A percentile compares a stretch with the other conserved stretches of the same genome.
These are phyloP conservation scores for Colletotrichum euphorbiae DNA, from an alignment of 2,329 filamentous ascomycete species.

Conservation along the genomic window DNA sequence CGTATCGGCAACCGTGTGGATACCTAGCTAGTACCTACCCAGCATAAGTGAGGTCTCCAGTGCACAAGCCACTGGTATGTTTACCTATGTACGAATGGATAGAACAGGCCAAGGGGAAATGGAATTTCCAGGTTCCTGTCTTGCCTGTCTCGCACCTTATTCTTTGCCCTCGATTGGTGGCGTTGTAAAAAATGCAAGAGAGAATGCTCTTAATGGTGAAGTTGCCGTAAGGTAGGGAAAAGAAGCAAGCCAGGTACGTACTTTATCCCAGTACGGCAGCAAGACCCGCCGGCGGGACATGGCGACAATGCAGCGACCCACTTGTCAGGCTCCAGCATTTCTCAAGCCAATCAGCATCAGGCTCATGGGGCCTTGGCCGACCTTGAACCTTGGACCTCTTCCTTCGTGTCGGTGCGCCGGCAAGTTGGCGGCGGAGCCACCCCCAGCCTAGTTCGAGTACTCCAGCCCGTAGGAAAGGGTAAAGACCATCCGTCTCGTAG, in stretches of 20 bases:
- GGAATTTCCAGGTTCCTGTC: background rate
- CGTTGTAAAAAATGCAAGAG: background rate
- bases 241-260: background rate
- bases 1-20: too few species aligned
- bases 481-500: constrained; percentile 32
- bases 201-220: background rate
- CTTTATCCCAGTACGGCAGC: background rate
- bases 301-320: constrained; percentile 3
- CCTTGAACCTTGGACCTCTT: background rate
- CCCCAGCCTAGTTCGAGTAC: background rate
- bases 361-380: background rate
- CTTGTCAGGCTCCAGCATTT: constrained; percentile 34
- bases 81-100: background rate
- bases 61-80: background rate
- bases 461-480: constrained; percentile 5
- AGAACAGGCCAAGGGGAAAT: background rate
- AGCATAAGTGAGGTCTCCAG: constrained; percentile 1
- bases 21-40: too few species aligned
- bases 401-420: background rate
- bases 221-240: too few species aligned
- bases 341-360: constrained; percentile 7
- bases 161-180: background rate
- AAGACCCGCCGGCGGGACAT: background rate
- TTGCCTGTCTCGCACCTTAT: background rate
- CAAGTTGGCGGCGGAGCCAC: constrained; percentile 4